These are phyloP conservation scores for Gryganskiella cystojenkinii DNA, from an alignment of 192 early-diverging fungal species.

Conservation along the genomic window DNA sequence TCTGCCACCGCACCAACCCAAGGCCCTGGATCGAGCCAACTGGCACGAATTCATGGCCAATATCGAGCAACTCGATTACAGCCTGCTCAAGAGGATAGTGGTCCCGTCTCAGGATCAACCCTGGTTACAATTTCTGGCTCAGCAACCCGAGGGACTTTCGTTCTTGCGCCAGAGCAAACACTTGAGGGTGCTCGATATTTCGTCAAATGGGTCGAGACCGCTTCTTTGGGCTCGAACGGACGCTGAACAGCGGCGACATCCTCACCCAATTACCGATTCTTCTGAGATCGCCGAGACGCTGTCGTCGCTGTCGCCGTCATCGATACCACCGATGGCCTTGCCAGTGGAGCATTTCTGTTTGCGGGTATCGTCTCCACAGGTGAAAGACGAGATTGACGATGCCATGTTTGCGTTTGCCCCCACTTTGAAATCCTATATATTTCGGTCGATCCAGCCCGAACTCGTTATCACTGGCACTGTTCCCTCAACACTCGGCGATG, in stretches of 20 bases:
- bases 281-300: not conserved
- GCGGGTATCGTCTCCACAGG: not conserved
- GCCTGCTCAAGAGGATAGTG: too few species aligned
- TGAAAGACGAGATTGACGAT: slow-evolving; percentile 7
- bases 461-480: not conserved
- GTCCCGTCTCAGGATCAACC: too few species aligned
- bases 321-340: not conserved
- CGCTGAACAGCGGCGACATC: not conserved
- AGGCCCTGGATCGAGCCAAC: too few species aligned
- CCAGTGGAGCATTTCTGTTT: slow-evolving; percentile 1
- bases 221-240: too few species aligned
- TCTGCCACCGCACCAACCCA: not conserved
- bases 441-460: too few species aligned
- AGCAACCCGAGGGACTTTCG: too few species aligned
- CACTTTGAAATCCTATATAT: not conserved
- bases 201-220: too few species aligned
- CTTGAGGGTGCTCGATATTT: too few species aligned
- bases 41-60: too few species aligned
- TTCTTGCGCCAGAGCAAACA: too few species aligned
- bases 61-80: too few species aligned
- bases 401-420: slow-evolving; percentile 4
- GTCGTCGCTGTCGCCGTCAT: not conserved
- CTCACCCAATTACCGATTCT: not conserved
- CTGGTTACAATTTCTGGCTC: too few species aligned
- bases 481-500: not conserved